Base-by-base conservation (phyloP, 805 yeast genomes). In the Saccharomyces eubayanus region DNA sequence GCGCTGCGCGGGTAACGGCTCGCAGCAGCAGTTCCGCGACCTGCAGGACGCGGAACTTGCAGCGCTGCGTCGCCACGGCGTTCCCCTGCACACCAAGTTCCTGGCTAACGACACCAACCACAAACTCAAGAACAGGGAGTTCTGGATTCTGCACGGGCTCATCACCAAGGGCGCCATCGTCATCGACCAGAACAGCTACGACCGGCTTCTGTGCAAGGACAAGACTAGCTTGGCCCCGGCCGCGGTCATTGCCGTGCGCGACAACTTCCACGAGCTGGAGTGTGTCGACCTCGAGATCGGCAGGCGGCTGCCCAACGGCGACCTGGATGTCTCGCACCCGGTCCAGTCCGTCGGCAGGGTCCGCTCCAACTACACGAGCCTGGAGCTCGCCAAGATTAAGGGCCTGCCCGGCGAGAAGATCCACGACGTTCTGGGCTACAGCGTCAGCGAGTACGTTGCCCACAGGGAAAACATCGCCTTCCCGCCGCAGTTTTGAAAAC, bases 221-320 rank as follows among this genome's bases (percentile, higher is more conserved):
- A 79, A 94, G 56, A 98, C 97, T 0, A 99, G 99, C 0, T 74
- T 94, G 51, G 76, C 95, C 50, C 98, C 99, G 6, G 97, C 85
- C 3, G 98, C 98, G 2, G 82, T 94, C 21, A 76, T 87, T n/a
- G 83, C 76, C 0, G 87, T 88, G 0, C 80, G 79, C 56, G 99
- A 97, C 0, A 66, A 71, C 8, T 94, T 94, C 77, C 96, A 89
- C 60, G 96, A 87, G 59, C 78, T 85, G 55, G 97, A 92, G 67
- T 90, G 97, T 72, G 96, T 94, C 10, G 79, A 84, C 9, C 69
- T 92, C 43, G 80, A 79, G 63, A 78, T 84, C 55, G 80, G 83
- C 31, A 58, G 72, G 51, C 67, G 76, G 59, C 59, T 65, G 57
- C 43, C 71, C 58, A 51, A 60, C 65, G 73, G 76, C 51, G 47